Conservation (phyloP, 176 grass and related monocot species). For the Triticum monococcum region DNA sequence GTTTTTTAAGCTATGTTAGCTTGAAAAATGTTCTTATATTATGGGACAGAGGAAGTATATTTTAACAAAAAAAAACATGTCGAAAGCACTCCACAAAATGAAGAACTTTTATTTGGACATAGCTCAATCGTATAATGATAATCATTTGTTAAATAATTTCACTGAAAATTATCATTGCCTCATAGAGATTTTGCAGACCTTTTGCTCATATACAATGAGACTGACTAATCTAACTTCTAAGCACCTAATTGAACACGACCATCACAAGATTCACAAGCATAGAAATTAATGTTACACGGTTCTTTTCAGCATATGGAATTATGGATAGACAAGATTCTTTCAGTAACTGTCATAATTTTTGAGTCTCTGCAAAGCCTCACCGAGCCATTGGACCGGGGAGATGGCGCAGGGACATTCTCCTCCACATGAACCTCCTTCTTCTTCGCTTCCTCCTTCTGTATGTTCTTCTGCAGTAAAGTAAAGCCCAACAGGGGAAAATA, state of each 20-base stretch:
- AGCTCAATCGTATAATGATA: neutral
- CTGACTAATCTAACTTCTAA: neutral
- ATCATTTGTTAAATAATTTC: neutral
- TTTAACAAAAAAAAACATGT: neutral
- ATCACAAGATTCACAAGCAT: neutral
- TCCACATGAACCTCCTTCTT: constrained; percentile 97
- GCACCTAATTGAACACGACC: neutral
- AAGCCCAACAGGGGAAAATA: constrained; percentile 4
- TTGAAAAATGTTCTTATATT: too few relatives aligned
- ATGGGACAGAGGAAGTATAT: neutral
- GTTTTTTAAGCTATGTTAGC: too few relatives aligned
- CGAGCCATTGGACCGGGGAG: constrained; percentile 77
- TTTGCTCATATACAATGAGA: neutral
- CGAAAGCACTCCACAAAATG: neutral
- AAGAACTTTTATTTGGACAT: neutral
- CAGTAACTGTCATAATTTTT: neutral
- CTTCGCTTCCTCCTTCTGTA: constrained; percentile 96
- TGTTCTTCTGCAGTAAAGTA: constrained; percentile 52
- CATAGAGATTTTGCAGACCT: neutral
- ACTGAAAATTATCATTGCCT: neutral
- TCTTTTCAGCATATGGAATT: neutral
- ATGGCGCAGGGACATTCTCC: constrained; percentile 85
- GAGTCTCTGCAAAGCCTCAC: constrained; percentile 23
- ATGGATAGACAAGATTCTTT: neutral
- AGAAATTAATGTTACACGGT: neutral